phyloP scores from a whole-genome alignment of 1,284 basidiomycete species.

The Moesziomyces parantarcticus region DNA sequence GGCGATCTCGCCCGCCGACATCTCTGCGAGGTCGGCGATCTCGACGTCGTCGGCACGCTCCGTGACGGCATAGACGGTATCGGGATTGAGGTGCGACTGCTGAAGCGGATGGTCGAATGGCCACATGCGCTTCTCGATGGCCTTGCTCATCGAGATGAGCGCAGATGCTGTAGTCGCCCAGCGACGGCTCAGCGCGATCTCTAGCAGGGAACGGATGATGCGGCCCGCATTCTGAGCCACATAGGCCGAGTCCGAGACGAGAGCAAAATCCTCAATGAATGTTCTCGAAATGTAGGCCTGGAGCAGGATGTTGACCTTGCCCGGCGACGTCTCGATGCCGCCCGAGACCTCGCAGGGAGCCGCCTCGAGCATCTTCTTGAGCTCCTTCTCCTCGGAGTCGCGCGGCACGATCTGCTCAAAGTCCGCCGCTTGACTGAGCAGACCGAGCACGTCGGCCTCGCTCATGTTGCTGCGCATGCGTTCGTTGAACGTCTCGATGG shows the following conservation, averaged over 20 bases:
- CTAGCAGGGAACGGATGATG: slow-evolving; percentile 90
- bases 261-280: slow-evolving; percentile 90
- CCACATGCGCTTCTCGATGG: slow-evolving; percentile 81
- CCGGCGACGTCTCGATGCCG: slow-evolving; percentile 80
- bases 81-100: slow-evolving; percentile 74
- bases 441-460: slow-evolving; percentile 88
- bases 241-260: slow-evolving; percentile 95
- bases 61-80: slow-evolving; percentile 81
- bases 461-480: slow-evolving; percentile 86
- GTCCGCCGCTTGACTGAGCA: slow-evolving; percentile 93
- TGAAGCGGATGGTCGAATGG: slow-evolving; percentile 90
- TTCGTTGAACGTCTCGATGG: slow-evolving; percentile 89
- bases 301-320: slow-evolving; percentile 95
- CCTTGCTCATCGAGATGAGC: slow-evolving; percentile 89
- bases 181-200: slow-evolving; percentile 90
- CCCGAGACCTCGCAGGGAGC: slow-evolving; percentile 72
- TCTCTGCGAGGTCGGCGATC: slow-evolving; percentile 79
- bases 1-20: slow-evolving; percentile 81
- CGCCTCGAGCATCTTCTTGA: slow-evolving; percentile 77
- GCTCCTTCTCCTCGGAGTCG: slow-evolving; percentile 87
- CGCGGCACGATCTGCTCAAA: slow-evolving; percentile 95
- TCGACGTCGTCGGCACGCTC: slow-evolving; percentile 86
- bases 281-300: slow-evolving; percentile 88
- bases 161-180: slow-evolving; percentile 86
- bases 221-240: slow-evolving; percentile 84